A percentile compares a stretch with the other conserved stretches of the same genome.
These are phyloP conservation scores for Neoscytalidium dimidiatum DNA, from an alignment of 2,329 filamentous ascomycete species.

Conservation along the genomic window DNA sequence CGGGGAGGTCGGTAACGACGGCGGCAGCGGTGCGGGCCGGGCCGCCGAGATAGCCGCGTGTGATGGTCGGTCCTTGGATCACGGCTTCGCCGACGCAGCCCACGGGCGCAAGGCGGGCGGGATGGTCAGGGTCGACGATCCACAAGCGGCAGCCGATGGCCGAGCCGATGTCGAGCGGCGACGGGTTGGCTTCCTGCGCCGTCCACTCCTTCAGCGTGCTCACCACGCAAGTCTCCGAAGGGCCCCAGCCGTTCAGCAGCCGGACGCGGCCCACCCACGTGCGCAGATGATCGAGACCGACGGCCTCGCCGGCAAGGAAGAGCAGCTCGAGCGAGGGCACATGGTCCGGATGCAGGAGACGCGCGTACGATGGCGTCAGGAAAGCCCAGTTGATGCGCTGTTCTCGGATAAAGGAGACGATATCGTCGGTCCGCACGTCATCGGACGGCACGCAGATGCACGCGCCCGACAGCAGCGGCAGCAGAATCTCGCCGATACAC, in stretches of 20 bases:
- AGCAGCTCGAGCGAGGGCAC: constrained; percentile 43
- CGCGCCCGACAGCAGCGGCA: constrained; percentile 34
- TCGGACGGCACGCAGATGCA: constrained; percentile 45
- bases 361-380: constrained; percentile 39
- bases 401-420: constrained; percentile 27
- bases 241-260: background rate
- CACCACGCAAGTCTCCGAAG: background rate
- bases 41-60: constrained; percentile 36
- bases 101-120: constrained; percentile 26
- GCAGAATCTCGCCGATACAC: constrained; percentile 38
- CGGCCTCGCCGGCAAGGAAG: constrained; percentile 36
- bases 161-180: background rate
- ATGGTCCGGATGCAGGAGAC: constrained; percentile 39
- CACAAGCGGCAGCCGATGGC: constrained; percentile 22
- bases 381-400: constrained; percentile 34
- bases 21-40: constrained; percentile 33
- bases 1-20: constrained; percentile 11
- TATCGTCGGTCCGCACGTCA: constrained; percentile 42
- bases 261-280: background rate
- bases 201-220: constrained; percentile 24
- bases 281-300: constrained; percentile 17
- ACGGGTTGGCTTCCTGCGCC: background rate
- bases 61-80: constrained; percentile 37
- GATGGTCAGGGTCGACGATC: constrained; percentile 27
- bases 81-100: constrained; percentile 37